These are phyloP conservation scores for Cladorrhinum sp. DNA, from an alignment of 2,329 filamentous ascomycete genomes.

Conservation along the genomic window DNA sequence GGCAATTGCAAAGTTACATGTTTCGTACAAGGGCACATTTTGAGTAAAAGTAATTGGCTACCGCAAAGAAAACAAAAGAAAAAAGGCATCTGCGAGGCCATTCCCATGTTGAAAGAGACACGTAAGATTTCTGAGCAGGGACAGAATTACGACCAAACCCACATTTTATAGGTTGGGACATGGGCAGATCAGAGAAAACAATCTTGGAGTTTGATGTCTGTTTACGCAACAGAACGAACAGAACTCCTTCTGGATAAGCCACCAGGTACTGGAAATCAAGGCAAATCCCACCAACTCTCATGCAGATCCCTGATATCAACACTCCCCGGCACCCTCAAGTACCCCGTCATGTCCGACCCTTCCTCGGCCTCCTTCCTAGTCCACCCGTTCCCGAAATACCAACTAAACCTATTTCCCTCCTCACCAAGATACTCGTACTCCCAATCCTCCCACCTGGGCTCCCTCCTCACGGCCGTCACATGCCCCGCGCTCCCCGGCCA, in stretches of 20 bases:
- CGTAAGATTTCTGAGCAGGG: too few species aligned
- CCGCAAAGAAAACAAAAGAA: too few species aligned
- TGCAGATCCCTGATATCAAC: conserved; percentile 61
- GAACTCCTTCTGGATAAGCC: background rate
- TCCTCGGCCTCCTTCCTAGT: conserved; percentile 56
- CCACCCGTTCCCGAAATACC: conserved; percentile 66
- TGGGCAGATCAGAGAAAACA: too few species aligned
- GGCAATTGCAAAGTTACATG: too few species aligned
- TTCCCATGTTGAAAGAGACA: too few species aligned
- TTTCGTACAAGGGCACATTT: too few species aligned
- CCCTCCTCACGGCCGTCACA: conserved; percentile 53
- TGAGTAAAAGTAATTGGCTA: too few species aligned
- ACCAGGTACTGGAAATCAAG: too few species aligned
- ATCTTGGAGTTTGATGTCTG: too few species aligned
- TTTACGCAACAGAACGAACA: background rate
- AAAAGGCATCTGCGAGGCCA: too few species aligned
- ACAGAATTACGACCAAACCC: too few species aligned
- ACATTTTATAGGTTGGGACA: too few species aligned
- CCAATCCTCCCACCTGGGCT: conserved; percentile 57
- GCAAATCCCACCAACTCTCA: conserved; percentile 63
- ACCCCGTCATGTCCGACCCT: conserved; percentile 59
- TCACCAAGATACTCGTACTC: conserved; percentile 46
- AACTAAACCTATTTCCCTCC: conserved; percentile 53
- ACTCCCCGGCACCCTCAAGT: conserved; percentile 54
- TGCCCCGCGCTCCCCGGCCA: conserved; percentile 68